Conservation (phyloP, 768 basidiomycete species). For the Stropharia rugosoannulata region DNA sequence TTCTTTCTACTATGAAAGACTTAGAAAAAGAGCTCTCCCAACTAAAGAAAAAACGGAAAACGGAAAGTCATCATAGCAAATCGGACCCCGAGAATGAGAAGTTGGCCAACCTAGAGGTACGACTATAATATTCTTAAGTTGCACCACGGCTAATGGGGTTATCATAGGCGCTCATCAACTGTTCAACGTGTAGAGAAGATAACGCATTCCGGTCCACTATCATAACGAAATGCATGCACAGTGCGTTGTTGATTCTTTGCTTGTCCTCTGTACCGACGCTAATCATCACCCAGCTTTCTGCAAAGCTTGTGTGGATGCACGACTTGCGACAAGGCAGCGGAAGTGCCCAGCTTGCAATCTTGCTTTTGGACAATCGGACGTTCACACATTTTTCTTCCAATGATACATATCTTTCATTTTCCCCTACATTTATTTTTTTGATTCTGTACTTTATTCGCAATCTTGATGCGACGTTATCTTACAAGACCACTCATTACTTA, state of each 20-base stretch:
- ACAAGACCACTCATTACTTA: constrained; percentile 15
- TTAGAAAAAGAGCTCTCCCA: constrained; percentile 47
- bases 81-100: constrained; percentile 6
- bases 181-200: constrained; percentile 79
- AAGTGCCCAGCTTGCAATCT: constrained; percentile 91
- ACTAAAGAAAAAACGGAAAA: constrained; percentile 35
- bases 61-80: neutral
- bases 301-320: constrained; percentile 80
- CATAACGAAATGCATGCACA: constrained; percentile 89
- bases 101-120: constrained; percentile 6
- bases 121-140: neutral
- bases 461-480: constrained; percentile 14
- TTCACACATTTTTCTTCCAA: constrained; percentile 51
- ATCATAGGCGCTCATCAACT: constrained; percentile 74
- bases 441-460: constrained; percentile 15
- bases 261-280: neutral
- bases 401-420: constrained; percentile 25
- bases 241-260: constrained; percentile 45
- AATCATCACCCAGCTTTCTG: constrained; percentile 65
- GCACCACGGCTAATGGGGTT: neutral
- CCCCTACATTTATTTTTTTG: constrained; percentile 12
- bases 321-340: constrained; percentile 85
- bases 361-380: constrained; percentile 81
- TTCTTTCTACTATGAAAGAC: constrained; percentile 47
- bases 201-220: constrained; percentile 67